phyloP scores from a whole-genome alignment of 176 grass and related monocot genomes.

The Secale cereale region DNA sequence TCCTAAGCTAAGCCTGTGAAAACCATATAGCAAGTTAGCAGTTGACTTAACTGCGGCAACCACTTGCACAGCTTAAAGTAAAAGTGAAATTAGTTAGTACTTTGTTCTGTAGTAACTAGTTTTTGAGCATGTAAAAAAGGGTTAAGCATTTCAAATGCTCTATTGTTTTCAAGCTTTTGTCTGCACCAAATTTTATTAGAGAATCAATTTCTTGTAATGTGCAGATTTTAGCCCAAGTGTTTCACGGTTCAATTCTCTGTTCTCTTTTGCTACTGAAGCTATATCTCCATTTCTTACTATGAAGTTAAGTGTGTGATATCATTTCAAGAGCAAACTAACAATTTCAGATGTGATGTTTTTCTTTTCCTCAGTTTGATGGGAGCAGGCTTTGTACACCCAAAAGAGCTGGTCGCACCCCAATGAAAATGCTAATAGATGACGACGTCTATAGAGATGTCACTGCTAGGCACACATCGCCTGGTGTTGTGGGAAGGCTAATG shows the following conservation, averaged over 20 bases:
- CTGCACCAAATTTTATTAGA: neutral
- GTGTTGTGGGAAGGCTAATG: conserved; percentile 67
- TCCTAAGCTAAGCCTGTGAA: neutral
- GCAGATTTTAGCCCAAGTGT: neutral
- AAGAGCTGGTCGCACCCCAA: conserved; percentile 29
- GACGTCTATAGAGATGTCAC: conserved; percentile 40
- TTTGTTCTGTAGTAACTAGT: neutral
- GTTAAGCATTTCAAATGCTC: neutral
- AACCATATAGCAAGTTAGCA: neutral
- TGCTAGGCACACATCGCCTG: conserved; percentile 42
- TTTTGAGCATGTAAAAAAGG: neutral
- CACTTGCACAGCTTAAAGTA: neutral
- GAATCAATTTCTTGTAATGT: neutral
- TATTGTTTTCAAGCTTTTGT: neutral
- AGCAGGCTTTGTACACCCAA: conserved; percentile 42
- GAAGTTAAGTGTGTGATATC: neutral
- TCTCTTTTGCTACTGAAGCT: neutral
- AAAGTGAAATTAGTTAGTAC: neutral
- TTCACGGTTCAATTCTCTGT: neutral
- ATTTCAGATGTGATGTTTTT: conserved; percentile 4
- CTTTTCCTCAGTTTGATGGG: conserved; percentile 26
- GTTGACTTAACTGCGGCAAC: neutral
- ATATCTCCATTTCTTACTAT: neutral
- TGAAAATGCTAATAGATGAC: conserved; percentile 58
- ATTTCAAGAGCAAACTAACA: conserved; percentile 1